Evolutionary conservation across 805 yeast genomes (phyloP), one percentile per base, ranked within the genome.

Genomic region (Peterozyma toletana): DNA sequence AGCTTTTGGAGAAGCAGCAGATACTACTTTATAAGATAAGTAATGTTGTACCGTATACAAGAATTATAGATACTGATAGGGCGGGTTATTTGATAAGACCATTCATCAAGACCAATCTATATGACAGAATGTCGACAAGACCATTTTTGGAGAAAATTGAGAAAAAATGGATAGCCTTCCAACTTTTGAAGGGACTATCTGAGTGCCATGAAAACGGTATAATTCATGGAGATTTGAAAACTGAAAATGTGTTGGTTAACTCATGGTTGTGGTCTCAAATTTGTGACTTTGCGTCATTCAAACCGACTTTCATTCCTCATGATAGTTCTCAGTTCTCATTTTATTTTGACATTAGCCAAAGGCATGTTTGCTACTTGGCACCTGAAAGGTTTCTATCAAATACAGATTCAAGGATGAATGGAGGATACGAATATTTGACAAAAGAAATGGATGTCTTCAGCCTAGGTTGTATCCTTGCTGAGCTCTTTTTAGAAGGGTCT

Each of bases 41-140:
- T 10, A 84, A 83, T 53, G 83, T 79, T 3, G 57, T 89, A 27
- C 84, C 93, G 5, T 91, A 83, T 63, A 66, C 77, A 39, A 77
- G 80, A 43, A 68, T 93, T 35, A 71, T 89, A 11, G 96, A 90
- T 55, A 87, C 96, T 0, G 95, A 85, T 42, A 70, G 97, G 38
- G 98, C 98, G 0, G 96, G 93, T 0, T 93, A 91, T 64, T 60
- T 91, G 38, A 78, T 91, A 40, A 75, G 99, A 43, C 97, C 91
- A 49, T 80, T 77, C 66, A 67, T 87, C 48, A 75, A 81, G 52
- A 79, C 83, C 40, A 90, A 86, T 55, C 65, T 90, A n/a, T 89
- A 89, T 58, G 98, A 93, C 56, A 67, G 97, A 47, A 68, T 93
- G 35, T 71, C 95, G 38, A 78, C 90, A 6, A 68, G 98, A 36